Percentiles rank a stretch among this genome's conserved stretches.
Conservation (phyloP, 176 grass and related monocot species). For the Avena insularis region DNA sequence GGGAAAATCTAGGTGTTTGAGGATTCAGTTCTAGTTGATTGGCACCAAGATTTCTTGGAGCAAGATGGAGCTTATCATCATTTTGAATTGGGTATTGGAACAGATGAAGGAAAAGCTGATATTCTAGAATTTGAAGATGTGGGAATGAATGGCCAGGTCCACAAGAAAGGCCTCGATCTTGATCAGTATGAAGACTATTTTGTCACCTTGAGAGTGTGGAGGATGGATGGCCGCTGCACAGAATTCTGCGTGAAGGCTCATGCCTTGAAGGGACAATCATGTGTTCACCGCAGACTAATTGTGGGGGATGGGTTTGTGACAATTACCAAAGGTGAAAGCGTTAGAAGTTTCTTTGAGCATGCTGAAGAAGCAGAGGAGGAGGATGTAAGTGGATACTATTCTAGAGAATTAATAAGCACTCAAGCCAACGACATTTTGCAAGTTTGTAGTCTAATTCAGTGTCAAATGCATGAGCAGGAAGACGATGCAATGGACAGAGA, state of each 20-base stretch:
- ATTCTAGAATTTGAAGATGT: slow-evolving; percentile 84
- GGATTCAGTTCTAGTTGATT: slow-evolving; percentile 74
- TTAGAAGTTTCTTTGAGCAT: slow-evolving; percentile 92
- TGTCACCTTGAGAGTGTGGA: slow-evolving; percentile 81
- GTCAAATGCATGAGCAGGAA: slow-evolving; percentile 58
- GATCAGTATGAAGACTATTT: slow-evolving; percentile 64
- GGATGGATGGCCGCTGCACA: slow-evolving; percentile 61
- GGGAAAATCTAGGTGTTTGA: slow-evolving; percentile 68
- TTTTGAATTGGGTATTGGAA: slow-evolving; percentile 92
- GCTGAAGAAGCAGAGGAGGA: slow-evolving; percentile 98
- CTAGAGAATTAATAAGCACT: slow-evolving; percentile 29
- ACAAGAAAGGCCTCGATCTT: slow-evolving; percentile 75
- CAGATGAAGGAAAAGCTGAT: slow-evolving; percentile 82
- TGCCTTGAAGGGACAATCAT: slow-evolving; percentile 88
- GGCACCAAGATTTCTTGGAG: slow-evolving; percentile 68
- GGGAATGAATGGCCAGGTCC: slow-evolving; percentile 68
- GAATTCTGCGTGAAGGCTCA: slow-evolving; percentile 87
- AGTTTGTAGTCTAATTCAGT: slow-evolving; percentile 39
- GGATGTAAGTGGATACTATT: slow-evolving; percentile 66
- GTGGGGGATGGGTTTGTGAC: slow-evolving; percentile 85
- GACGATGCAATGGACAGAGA: slow-evolving; percentile 92
- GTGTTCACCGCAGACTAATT: slow-evolving; percentile 83
- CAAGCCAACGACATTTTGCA: slow-evolving; percentile 15
- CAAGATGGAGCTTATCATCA: slow-evolving; percentile 77
- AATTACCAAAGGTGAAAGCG: slow-evolving; percentile 82